Base-by-base conservation (phyloP, 1,284 basidiomycete species). In the Malassezia equina region DNA sequence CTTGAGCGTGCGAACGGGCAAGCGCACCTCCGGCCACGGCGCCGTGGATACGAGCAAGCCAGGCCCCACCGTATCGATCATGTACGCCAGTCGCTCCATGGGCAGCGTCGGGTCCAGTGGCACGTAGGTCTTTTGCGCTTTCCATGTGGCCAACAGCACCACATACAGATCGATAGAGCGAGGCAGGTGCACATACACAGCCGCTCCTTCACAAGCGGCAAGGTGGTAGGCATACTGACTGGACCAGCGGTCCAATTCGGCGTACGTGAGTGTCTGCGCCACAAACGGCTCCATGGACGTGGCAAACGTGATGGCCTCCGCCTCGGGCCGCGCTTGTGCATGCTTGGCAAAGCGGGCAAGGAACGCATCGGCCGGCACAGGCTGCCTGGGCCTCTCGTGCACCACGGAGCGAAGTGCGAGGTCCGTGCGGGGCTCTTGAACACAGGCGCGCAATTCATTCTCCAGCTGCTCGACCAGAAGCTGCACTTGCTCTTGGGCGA, bases 91-190 rank as follows among this genome's bases (percentile, higher is more conserved):
- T 5, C 70, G 61, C 42, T 71, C 65, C 5, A 36, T 32, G 1
- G 70, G 70, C 19, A 73, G 52, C n/a, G 61, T 55, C 3, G 70
- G 65, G 48, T 73, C 70, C 6, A 73, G 51, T 1, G 70, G 70
- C 32, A 73, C 50, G 43, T 73, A 73, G 3, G 57, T 58, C 47
- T 67, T 69, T 28, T 61, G 64, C 1, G 65, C 63, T 53, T 71
- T 73, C 70, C 70, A 73, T 25, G 66, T 56, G 2, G 64, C 68
- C 4, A 73, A 43, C n/a, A 73, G 54, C 9, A 61, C 48, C 1
- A 61, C 55, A 31, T 69, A 73, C 2, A 69, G 51, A n/a, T 61
- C 57, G 6, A 65, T 40, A 0, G 61, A 56, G 32, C 65, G 66
- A 41, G 63, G 53, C 36, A 71, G 55, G 41, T 66, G 64, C 4